A percentile compares a stretch with the other conserved stretches of the same genome.
Evolutionary conservation across 768 basidiomycete genomes (phyloP).

Genomic region (Amanita phalloides): DNA sequence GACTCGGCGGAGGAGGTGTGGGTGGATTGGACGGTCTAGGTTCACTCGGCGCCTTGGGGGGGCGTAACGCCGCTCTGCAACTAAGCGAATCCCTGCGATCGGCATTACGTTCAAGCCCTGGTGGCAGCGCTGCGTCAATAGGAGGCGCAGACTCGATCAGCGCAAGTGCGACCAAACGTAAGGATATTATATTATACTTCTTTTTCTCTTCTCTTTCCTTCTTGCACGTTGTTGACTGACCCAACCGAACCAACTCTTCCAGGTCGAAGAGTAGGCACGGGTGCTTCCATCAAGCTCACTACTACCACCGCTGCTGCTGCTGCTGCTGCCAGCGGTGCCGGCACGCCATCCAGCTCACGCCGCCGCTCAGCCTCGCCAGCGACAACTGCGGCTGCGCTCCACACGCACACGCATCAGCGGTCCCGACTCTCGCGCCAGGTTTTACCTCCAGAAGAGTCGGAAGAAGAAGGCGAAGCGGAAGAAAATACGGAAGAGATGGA

Average conservation of each 20-base stretch:
- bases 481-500: conserved; percentile 14
- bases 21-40: conserved; percentile 1
- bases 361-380: conserved; percentile 35
- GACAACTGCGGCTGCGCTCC: conserved; percentile 19
- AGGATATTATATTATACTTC: conserved; percentile 8
- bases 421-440: conserved; percentile 38
- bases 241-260: not conserved
- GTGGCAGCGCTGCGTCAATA: conserved; percentile 14
- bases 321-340: conserved; percentile 17
- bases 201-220: not conserved
- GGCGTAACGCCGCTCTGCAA: conserved; percentile 25
- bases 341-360: conserved; percentile 10
- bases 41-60: conserved; percentile 1
- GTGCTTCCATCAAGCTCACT: conserved; percentile 31
- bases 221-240: not conserved
- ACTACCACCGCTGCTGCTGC: conserved; percentile 10
- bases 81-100: conserved; percentile 33
- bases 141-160: conserved; percentile 11
- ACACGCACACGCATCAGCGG: conserved; percentile 25
- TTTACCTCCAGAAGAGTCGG: conserved; percentile 26
- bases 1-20: not conserved
- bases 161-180: conserved; percentile 30
- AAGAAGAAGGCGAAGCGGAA: conserved; percentile 27
- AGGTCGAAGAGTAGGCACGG: conserved; percentile 31
- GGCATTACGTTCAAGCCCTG: conserved; percentile 24